These are phyloP conservation scores for Melaleuca alternifolia DNA, from an alignment of 345 rosid species.

Conservation along the genomic window DNA sequence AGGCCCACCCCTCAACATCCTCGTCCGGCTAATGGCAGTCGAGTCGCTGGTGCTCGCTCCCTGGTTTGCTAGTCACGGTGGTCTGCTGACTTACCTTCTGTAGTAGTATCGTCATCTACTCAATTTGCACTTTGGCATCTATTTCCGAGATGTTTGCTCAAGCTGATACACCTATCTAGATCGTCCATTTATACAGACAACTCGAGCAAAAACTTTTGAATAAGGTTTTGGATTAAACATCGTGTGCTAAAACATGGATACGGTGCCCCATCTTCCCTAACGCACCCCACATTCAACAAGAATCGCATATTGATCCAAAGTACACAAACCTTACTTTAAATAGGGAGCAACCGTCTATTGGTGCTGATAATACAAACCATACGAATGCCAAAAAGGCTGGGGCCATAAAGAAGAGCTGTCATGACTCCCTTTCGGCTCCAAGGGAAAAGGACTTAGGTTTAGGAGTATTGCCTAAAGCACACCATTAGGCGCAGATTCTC, in stretches of 20 bases:
- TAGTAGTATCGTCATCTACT: not conserved
- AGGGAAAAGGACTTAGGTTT: no score
- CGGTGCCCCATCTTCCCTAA: not conserved
- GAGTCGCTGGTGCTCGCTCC: slow-evolving; percentile 39
- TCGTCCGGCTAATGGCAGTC: slow-evolving; percentile 31
- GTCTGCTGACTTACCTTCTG: not conserved
- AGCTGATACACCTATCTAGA: not conserved
- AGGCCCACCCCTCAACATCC: slow-evolving; percentile 29
- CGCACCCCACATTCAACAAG: no score
- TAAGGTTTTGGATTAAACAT: not conserved
- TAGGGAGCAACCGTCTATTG: no score
- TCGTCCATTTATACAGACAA: not conserved
- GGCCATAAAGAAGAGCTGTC: no score
- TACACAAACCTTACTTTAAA: no score
- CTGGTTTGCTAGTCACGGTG: slow-evolving; percentile 29
- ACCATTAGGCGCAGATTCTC: no score
- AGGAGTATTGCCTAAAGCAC: no score
- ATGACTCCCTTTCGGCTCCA: no score
- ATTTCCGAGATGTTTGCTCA: not conserved
- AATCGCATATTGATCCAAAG: no score
- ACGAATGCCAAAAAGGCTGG: no score
- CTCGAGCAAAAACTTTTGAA: not conserved
- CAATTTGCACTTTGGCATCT: not conserved
- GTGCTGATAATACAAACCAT: no score
- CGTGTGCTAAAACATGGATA: not conserved